Base-by-base conservation (phyloP, 192 early-diverging fungal genomes). In the Allomyces javanicus region DNA sequence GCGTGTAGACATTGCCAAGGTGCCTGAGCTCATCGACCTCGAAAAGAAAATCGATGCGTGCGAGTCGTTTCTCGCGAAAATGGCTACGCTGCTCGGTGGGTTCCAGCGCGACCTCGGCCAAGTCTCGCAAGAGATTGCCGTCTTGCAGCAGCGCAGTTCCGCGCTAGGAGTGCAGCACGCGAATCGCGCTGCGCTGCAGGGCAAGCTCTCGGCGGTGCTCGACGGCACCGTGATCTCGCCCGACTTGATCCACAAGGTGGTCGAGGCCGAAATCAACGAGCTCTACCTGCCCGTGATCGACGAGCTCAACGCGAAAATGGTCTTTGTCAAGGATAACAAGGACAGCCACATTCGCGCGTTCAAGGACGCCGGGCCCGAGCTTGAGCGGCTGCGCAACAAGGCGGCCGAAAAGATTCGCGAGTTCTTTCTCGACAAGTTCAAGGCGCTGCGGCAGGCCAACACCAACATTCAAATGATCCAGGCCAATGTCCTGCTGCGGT, bases 381-480 rank as follows among this genome's bases (percentile, higher is more conserved):
- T 99, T 43, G 96, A 99, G 64, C 77, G 89, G n/a, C 71, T 95
- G 67, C 77, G 91, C 6, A 70, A 94, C 43, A 89, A 86, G 76
- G 86, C 78, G 66, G 61, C 88, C 9, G 83, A 85, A 45, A 91
- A 88, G 68, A 86, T 94, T 66, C 84, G 94, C 12, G 89, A 93
- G 55, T 96, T 91, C 67, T 78, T 96, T 63, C 71, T 94, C 24
- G 82, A 82, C 61, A 87, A 87, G 69, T 94, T 96, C 68, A 89
- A 93, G 64, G 81, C 83, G 6, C 79, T 99, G 62, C 84, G 87
- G 66, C 82, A 87, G 61, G 88, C 91, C 21, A 94, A 88, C 73
- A 90, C 96, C 64, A 99, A 96, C 68, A 85, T 96, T 21, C 83
- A 89, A 65, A 89, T 96, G 12, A 76, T 95, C 68, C 96, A 99